These are phyloP conservation scores for Jaapia argillacea DNA, from an alignment of 768 basidiomycete species.

Conservation along the genomic window DNA sequence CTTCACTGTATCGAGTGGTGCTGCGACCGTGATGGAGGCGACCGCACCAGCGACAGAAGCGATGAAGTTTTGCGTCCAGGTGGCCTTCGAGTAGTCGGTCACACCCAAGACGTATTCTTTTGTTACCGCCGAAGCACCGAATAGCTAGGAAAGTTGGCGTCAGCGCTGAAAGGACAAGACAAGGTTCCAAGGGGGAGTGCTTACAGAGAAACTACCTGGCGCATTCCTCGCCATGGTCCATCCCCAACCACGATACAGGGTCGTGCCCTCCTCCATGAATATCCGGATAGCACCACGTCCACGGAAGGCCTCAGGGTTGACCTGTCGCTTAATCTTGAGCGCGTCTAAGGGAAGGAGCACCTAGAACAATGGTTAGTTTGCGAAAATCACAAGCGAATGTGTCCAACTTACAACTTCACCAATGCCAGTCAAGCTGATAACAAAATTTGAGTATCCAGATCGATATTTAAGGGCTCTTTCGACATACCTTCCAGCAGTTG, in stretches of 20 bases:
- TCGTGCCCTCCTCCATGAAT: slow-evolving; percentile 83
- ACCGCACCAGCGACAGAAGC: slow-evolving; percentile 92
- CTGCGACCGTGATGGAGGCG: slow-evolving; percentile 91
- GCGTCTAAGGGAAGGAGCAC: slow-evolving; percentile 94
- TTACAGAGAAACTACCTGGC: slow-evolving; percentile 87
- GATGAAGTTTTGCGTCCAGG: slow-evolving; percentile 95
- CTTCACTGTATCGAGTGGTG: slow-evolving; percentile 93
- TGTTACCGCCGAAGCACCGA: slow-evolving; percentile 90
- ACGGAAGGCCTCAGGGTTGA: slow-evolving; percentile 96
- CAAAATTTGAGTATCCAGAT: neutral
- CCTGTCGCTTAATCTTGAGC: slow-evolving; percentile 97
- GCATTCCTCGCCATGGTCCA: slow-evolving; percentile 99
- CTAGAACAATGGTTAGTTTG: slow-evolving; percentile 20
- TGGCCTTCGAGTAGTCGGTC: slow-evolving; percentile 86
- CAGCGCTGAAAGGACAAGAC: neutral
- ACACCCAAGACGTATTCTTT: slow-evolving; percentile 92
- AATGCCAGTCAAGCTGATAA: slow-evolving; percentile 53
- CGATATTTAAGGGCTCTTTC: neutral
- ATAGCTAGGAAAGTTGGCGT: slow-evolving; percentile 51
- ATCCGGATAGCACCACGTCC: slow-evolving; percentile 87
- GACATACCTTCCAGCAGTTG: slow-evolving; percentile 80
- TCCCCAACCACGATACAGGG: slow-evolving; percentile 95
- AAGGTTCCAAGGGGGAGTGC: slow-evolving; percentile 17
- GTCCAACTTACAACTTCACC: slow-evolving; percentile 76
- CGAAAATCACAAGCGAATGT: neutral